Conservation (phyloP, 176 grass and related monocot genomes). For the Carex kokanica region DNA sequence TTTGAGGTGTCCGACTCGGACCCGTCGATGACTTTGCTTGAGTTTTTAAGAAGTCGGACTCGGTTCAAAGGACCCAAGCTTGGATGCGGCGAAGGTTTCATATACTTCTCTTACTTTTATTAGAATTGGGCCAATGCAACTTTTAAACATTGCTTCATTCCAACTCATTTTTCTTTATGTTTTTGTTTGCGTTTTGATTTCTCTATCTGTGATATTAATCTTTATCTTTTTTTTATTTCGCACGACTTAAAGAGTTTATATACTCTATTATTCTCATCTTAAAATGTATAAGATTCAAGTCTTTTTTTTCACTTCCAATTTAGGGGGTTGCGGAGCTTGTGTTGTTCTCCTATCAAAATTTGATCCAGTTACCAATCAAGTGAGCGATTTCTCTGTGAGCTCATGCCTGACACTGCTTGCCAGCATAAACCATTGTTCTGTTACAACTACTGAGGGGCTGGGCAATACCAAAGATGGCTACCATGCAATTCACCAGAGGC, state of each 20-base stretch:
- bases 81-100: conserved; percentile 70
- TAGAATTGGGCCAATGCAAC: background rate
- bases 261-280: background rate
- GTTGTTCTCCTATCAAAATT: conserved; percentile 77
- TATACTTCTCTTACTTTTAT: background rate
- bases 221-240: background rate
- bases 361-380: conserved; percentile 40
- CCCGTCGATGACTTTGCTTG: conserved; percentile 65
- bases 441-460: conserved; percentile 82
- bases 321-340: conserved; percentile 91
- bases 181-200: background rate
- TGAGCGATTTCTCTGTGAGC: conserved; percentile 51
- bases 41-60: conserved; percentile 62
- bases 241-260: background rate
- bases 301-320: background rate
- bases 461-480: conserved; percentile 66
- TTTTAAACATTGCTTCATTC: background rate
- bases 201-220: background rate
- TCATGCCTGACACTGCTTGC: conserved; percentile 77
- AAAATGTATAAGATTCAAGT: background rate
- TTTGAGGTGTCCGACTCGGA: conserved; percentile 44
- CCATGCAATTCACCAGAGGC: conserved; percentile 63
- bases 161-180: background rate
- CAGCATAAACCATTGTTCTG: conserved; percentile 49
- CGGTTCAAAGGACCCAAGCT: conserved; percentile 68